These are phyloP conservation scores for Hypoxylon sp. DNA, from an alignment of 2,329 filamentous ascomycete genomes.

Conservation along the genomic window DNA sequence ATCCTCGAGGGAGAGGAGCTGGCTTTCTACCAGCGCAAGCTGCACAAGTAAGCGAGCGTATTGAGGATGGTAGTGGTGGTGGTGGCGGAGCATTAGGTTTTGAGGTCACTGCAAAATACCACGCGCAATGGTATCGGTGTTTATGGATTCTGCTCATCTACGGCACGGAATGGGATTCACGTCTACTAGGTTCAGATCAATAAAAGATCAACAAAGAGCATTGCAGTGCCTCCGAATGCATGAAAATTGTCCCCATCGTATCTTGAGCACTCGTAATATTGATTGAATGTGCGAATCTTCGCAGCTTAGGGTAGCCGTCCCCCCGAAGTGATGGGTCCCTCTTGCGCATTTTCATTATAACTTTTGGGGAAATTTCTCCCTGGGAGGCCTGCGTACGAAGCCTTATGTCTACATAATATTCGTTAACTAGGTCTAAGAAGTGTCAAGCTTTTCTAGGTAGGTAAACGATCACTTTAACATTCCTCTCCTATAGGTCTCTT, in stretches of 20 bases:
- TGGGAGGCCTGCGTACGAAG: neutral
- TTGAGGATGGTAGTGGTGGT: constrained; percentile 30
- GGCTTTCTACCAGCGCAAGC: constrained; percentile 99
- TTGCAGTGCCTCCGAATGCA: constrained; percentile 29
- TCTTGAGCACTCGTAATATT: neutral
- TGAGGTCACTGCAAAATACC: constrained; percentile 48
- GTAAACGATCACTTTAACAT: too few relatives aligned
- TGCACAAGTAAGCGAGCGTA: constrained; percentile 86
- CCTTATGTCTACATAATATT: neutral
- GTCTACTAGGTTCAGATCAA: constrained; percentile 55
- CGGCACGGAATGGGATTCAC: constrained; percentile 54
- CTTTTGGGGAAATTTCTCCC: neutral
- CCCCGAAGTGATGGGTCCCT: neutral
- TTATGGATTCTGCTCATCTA: constrained; percentile 56
- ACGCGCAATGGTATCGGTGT: constrained; percentile 56
- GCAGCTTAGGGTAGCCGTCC: neutral
- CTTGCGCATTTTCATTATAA: neutral
- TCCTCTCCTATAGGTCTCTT: too few relatives aligned
- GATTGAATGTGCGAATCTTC: neutral
- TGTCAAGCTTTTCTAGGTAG: too few relatives aligned
- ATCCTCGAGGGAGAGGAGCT: constrained; percentile 99
- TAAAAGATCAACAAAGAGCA: constrained; percentile 54
- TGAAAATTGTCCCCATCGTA: constrained; percentile 7
- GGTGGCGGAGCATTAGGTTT: constrained; percentile 36
- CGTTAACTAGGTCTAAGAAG: neutral